Base-by-base conservation (phyloP, 257 asterid genomes). In the Solanum sitiens region DNA sequence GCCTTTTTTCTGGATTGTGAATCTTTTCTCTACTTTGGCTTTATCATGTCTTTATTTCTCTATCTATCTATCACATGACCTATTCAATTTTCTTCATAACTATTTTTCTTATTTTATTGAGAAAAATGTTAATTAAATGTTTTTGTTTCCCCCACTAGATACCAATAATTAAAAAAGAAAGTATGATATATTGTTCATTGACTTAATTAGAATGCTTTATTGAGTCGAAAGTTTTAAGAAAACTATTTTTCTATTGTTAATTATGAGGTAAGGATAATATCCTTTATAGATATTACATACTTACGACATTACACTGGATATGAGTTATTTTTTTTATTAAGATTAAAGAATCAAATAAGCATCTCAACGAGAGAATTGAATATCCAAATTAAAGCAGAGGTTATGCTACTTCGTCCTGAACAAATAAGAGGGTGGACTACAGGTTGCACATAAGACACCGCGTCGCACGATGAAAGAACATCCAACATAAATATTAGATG, bases 11-110 rank as follows among this genome's bases (percentile, higher is more conserved):
- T 82, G 45, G 27, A 47, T 10, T 50, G 21, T 50, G 70, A 32
- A 82, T 50, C 86, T 50, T 82, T 82, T 82, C 71, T 32, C 32
- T 50, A 82, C 70, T 50, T 82, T 30, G 86, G 86, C 71, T 82
- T 50, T 82, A 82, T 82, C 32, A 18, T 82, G 85, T 82, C 85
- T 82, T 82, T 82, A 82, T 37, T 82, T 53, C 32, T 18, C 42
- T 32, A 47, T 50, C 44, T 30, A 82, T 82, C 20, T 10, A 11
- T 79, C 84, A 44, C 85, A 27, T 45, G 30, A 18, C 20, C 70
- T 82, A 20, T 30, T 53, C 40, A 47, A 1, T 50, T 80, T 30
- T 47, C 10, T 47, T 14, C 8, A 16, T 72, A 30, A 16, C 39
- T 68, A 61, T 61, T 61, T 21, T 2, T 21, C 8, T 21, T 27